phyloP scores from a whole-genome alignment of 78 protist species.

The Creolimax fragrantissima region DNA sequence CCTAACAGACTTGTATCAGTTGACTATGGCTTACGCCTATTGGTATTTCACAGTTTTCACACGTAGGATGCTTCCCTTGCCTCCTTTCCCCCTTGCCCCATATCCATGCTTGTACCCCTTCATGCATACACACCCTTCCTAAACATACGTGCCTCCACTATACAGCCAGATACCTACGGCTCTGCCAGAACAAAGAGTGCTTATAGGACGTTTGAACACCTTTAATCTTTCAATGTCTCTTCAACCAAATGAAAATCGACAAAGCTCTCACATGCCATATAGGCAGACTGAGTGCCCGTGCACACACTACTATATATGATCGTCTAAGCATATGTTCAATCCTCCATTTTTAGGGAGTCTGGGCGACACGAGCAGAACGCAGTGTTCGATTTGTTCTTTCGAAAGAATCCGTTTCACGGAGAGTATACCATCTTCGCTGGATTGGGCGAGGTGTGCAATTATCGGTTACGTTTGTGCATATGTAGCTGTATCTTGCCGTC shows the following conservation, averaged over 20 bases:
- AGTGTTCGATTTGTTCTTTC: slow-evolving; percentile 80
- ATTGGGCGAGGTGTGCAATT: slow-evolving; percentile 43
- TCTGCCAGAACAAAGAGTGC: no score
- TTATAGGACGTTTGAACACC: no score
- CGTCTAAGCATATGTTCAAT: no score
- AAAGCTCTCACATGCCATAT: no score
- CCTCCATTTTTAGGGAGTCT: background rate
- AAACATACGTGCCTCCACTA: no score
- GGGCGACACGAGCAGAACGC: slow-evolving; percentile 53
- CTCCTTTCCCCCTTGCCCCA: background rate
- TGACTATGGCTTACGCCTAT: slow-evolving; percentile 76
- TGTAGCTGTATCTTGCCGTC: background rate
- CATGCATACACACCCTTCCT: no score
- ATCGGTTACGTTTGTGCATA: background rate
- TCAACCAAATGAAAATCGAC: no score
- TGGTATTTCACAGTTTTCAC: slow-evolving; percentile 43
- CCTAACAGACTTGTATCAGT: slow-evolving; percentile 68
- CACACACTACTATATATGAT: no score
- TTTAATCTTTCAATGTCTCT: no score
- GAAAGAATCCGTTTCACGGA: slow-evolving; percentile 84
- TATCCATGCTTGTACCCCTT: background rate
- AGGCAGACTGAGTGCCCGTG: no score
- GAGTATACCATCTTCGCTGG: slow-evolving; percentile 86
- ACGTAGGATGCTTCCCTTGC: background rate
- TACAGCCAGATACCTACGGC: no score